Base-by-base conservation (phyloP, 768 basidiomycete species). In the Suillus cothurnatus region DNA sequence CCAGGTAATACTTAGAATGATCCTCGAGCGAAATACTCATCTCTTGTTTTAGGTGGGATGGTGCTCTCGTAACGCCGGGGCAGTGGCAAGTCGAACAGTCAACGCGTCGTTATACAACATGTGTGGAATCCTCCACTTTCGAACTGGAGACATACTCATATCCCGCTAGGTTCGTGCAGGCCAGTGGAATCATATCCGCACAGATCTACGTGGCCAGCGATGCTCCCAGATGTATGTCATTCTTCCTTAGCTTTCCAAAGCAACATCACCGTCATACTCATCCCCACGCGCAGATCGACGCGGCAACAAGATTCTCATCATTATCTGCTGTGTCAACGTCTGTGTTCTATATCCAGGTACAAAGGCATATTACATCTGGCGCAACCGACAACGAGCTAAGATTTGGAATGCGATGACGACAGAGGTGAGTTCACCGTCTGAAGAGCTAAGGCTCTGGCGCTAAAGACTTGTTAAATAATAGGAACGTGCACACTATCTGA, bases 81-180 rank as follows among this genome's bases (percentile, higher is more conserved):
- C 81, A 2, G 87, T 88, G 14, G 85, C 86, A 8, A 85, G 84
- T 64, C 78, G 86, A 15, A 87, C 86, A 0, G 85, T 87, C 58
- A 86, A 85, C 61, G 86, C 84, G 0, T 86, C 86, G 1, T 56
- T 88, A 56, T 87, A 86, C 67, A 87, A 87, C 70, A 87, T 86
- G 85, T 79, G 17, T 15, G 64, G 12, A 11, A 28, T 50, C 28
- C 53, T 17, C 26, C 34, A 23, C 23, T 17, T 26, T 28, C 1
- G 19, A 11, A 26, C 4, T 12, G 26, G 14, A 39, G 5, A 9
- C 36, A 19, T 32, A 61, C 31, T 17, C 43, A 12, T 11, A 0
- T 17, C 39, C 21, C 1, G 6, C 31, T 56, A 79, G 75, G 77
- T 81, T 84, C 60, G 78, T 81, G 6, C 84, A 84, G 74, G 80